Conservation (phyloP, 768 basidiomycete species). For the Boletellus ananiceps region DNA sequence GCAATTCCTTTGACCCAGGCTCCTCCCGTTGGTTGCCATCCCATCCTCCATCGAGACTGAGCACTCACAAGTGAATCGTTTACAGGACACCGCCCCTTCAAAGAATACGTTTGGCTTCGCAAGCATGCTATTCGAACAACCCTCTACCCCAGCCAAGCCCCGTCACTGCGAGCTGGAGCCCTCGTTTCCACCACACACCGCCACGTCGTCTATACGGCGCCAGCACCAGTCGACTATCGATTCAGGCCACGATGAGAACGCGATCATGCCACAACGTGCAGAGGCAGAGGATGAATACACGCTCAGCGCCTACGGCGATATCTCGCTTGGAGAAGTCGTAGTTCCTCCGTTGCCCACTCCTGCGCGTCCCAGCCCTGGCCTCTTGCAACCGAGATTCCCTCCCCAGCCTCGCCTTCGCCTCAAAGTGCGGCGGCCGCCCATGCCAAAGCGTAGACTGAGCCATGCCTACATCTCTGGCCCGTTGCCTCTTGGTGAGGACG, state of each 20-base stretch:
- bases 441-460: constrained; percentile 23
- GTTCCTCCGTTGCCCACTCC: constrained; percentile 27
- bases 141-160: background rate
- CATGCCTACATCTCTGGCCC: constrained; percentile 10
- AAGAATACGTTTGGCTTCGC: background rate
- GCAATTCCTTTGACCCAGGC: background rate
- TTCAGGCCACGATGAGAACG: background rate
- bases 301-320: constrained; percentile 42
- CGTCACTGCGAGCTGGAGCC: background rate
- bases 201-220: background rate
- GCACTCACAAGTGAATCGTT: background rate
- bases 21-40: constrained; percentile 5
- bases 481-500: background rate
- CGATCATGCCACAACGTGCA: background rate
- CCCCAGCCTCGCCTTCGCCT: constrained; percentile 22
- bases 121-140: background rate
- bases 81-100: constrained; percentile 7
- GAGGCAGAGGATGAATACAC: constrained; percentile 36
- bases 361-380: background rate
- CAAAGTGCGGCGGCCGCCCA: constrained; percentile 24
- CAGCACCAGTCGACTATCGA: background rate
- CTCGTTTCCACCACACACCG: background rate
- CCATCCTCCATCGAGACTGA: background rate
- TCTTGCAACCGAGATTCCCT: background rate
- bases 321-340: constrained; percentile 37